Percentiles rank a stretch among this genome's conserved stretches.
phyloP scores from a whole-genome alignment of 495 filamentous ascomycete genomes.

The Neurospora sp. region DNA sequence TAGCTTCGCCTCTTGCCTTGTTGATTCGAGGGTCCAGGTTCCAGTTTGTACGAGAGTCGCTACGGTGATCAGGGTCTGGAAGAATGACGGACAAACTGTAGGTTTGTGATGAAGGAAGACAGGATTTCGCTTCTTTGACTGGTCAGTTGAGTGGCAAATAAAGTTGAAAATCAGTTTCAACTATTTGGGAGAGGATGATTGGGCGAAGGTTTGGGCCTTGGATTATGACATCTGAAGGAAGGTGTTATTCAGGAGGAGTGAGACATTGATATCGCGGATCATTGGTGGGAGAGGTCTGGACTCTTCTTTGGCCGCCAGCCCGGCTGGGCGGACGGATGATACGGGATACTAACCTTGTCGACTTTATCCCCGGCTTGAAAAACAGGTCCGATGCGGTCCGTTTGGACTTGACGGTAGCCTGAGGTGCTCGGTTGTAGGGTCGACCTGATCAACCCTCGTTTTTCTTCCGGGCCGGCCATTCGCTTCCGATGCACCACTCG shows the following conservation, averaged over 20 bases:
- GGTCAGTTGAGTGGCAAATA: neutral
- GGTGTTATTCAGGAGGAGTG: neutral
- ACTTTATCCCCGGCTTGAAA: neutral
- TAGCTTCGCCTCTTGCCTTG: neutral
- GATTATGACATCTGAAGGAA: neutral
- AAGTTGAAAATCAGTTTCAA: neutral
- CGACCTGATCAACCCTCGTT: neutral
- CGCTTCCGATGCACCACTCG: neutral
- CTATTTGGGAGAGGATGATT: neutral
- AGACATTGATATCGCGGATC: neutral
- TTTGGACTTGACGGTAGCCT: neutral
- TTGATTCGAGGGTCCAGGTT: neutral
- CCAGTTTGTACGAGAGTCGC: neutral
- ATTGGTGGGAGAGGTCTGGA: neutral
- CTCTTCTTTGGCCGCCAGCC: neutral
- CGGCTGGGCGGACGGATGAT: neutral
- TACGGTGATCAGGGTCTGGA: neutral
- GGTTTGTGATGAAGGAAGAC: neutral
- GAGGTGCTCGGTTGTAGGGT: neutral
- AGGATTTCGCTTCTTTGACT: neutral
- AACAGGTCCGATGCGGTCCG: neutral
- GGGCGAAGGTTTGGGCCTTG: neutral
- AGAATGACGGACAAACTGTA: neutral
- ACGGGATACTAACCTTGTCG: neutral
- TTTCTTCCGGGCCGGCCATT: neutral